Base-by-base conservation (phyloP, 768 basidiomycete genomes). In the Leccinum variicolor region DNA sequence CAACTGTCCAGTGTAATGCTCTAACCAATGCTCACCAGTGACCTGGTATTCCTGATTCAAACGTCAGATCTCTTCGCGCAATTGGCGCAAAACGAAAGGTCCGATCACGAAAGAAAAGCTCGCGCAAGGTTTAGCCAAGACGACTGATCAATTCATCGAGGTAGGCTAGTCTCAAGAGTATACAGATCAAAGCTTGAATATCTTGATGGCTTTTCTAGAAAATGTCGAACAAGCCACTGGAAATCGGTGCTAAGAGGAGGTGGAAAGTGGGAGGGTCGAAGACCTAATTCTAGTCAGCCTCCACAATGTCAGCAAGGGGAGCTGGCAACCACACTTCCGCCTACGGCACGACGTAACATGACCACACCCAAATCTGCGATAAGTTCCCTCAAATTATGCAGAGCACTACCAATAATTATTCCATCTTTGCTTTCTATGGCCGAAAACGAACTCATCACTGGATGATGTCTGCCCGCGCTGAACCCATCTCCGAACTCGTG, bases 281-380 rank as follows among this genome's bases (percentile, higher is more conserved):
- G 83, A 91, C 66, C 76, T 92, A 48, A 74, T 86, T 50, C 81
- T 92, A 50, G 86, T 92, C 62, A 86, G 87, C 63, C 82, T 91
- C 54, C 88, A 91, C 72, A 90, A 92, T 62, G 88, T 90, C 51
- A 89, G 88, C 9, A 83, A 88, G 72, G 89, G 90, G 10, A 86
- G 84, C 56, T 92, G 89, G 89, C 89, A 92, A 59, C 87, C 89
- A 21, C 88, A 91, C 56, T 72, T 91, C 45, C 81, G 87, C 66
- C 76, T 90, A 14, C 65, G 58, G 25, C 45, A 36, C 41, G 26
- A 56, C 14, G 10, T 62, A 36, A 31, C 10, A 50, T 43, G 53
- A 64, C 19, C 25, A 41, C 33, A 53, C 11, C 7, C 10, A 6
- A 49, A 29, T n/a, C 28, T 17, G 28, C 11, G 9, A 10, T 15